Base-by-base conservation (phyloP, 352 stramenopile species). In the Salisapilia sapeloensis region DNA sequence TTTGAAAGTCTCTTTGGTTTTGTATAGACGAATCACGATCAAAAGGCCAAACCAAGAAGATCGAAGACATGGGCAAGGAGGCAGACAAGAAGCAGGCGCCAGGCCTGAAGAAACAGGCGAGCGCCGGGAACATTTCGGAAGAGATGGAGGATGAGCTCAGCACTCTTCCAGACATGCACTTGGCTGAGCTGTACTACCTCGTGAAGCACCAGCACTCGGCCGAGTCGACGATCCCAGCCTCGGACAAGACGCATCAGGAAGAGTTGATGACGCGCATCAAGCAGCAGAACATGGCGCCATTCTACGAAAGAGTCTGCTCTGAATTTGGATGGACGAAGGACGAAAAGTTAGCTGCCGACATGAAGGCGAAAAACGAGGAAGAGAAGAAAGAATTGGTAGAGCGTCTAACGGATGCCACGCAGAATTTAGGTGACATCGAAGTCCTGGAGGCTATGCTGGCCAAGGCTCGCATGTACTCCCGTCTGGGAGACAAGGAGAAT, bases 361-460 rank as follows among this genome's bases (percentile, higher is more conserved):
- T 93, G 72, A 46, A 33, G 10, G 45, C 45, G 0, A 53, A 52
- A 26, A 91, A 89, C 50, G 64, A 70, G 2, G 52, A 56, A 1
- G 62, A 92, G 20, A 34, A 96, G 26, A 50, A 70, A 29, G 42
- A 51, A 24, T 47, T 97, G 6, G 78, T 96, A 36, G 78, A 80
- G 22, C 79, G 79, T 4, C 53, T 96, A 10, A 60, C 65, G 6
- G 89, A 96, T 41, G 93, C 93, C n/a, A 83, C 87, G 48, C 84
- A 97, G 51, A 97, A 96, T 53, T 50, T 94, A 12, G 93, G 92
- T 13, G 95, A 98, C 48, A 97, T 97, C 69, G 94, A 99, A 57
- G 89, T 98, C 23, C 72, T 98, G 19, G 89, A 98, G 37, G 81
- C 91, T 19, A 53, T 94, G 34, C 75, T 98, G 24, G 62, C 79